phyloP scores from a whole-genome alignment of 2,329 filamentous ascomycete genomes.

The Ustulina deusta region DNA sequence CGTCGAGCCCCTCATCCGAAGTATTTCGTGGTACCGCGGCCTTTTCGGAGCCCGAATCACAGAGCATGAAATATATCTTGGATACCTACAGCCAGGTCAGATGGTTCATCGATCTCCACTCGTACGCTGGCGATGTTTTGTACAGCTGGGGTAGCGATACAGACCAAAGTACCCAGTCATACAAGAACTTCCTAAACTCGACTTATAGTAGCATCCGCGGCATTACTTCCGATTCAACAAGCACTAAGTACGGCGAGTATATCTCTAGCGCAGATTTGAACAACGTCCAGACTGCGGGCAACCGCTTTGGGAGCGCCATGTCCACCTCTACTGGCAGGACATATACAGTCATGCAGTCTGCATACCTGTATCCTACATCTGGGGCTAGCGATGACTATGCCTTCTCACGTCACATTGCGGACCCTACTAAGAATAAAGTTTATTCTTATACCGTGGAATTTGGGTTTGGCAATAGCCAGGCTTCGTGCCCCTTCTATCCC shows the following conservation, averaged over 20 bases:
- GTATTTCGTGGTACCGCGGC: constrained; percentile 64
- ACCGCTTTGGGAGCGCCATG: constrained; percentile 56
- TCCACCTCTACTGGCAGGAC: constrained; percentile 52
- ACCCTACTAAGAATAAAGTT: constrained; percentile 54
- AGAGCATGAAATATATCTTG: constrained; percentile 65
- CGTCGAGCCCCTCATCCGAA: constrained; percentile 58
- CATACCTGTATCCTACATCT: constrained; percentile 60
- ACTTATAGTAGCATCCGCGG: constrained; percentile 65
- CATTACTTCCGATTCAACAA: constrained; percentile 54
- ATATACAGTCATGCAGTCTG: constrained; percentile 56
- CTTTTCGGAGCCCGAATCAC: constrained; percentile 68
- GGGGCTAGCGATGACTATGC: constrained; percentile 62
- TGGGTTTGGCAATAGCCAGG: constrained; percentile 54
- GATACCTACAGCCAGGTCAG: constrained; percentile 62
- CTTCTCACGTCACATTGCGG: constrained; percentile 58
- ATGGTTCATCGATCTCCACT: constrained; percentile 72
- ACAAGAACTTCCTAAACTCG: constrained; percentile 65
- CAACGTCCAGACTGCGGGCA: constrained; percentile 51
- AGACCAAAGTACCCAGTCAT: constrained; percentile 58
- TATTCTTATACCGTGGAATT: constrained; percentile 62
- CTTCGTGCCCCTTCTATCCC: constrained; percentile 60
- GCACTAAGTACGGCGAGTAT: constrained; percentile 60
- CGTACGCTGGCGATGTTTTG: constrained; percentile 63
- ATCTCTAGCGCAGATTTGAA: constrained; percentile 54
- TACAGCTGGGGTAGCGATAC: constrained; percentile 70